phyloP scores from a whole-genome alignment of 495 filamentous ascomycete genomes.

The Podospora comata region DNA sequence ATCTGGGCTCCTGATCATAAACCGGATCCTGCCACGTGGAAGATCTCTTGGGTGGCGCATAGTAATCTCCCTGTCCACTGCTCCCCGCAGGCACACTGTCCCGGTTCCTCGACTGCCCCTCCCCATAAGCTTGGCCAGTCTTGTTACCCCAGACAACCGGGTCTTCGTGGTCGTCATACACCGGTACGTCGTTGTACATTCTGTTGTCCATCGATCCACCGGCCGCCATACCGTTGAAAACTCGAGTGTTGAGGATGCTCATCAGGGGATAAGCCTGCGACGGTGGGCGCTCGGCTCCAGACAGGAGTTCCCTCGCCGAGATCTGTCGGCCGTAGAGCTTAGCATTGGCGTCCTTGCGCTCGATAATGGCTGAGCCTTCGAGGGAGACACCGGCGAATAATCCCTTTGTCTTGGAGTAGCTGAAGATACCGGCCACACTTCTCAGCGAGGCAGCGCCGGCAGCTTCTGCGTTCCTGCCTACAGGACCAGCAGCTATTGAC shows the following conservation, averaged over 20 bases:
- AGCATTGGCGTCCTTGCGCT: conserved; percentile 93
- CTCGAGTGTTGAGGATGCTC: conserved; percentile 75
- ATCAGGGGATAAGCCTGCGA: conserved; percentile 79
- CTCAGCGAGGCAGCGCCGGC: conserved; percentile 89
- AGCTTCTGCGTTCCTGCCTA: conserved; percentile 93
- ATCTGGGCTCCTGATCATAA: conserved; percentile 62
- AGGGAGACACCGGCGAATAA: conserved; percentile 93
- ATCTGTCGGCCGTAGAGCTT: conserved; percentile 84
- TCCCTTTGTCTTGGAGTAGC: conserved; percentile 95
- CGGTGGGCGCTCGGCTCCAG: conserved; percentile 72
- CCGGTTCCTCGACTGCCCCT: conserved; percentile 54
- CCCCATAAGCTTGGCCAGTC: conserved; percentile 70
- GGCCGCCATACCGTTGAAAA: conserved; percentile 66
- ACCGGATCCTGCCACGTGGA: conserved; percentile 87
- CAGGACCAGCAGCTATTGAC: conserved; percentile 87
- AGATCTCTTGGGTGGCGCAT: conserved; percentile 56
- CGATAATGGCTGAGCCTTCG: conserved; percentile 85
- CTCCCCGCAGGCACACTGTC: conserved; percentile 42
- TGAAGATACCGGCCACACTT: conserved; percentile 88
- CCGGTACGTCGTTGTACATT: conserved; percentile 94
- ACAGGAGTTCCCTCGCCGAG: conserved; percentile 78
- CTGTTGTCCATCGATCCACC: conserved; percentile 48
- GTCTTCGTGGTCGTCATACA: conserved; percentile 86
- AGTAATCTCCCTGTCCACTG: background rate
- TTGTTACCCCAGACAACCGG: conserved; percentile 90